A percentile compares a stretch with the other conserved stretches of the same genome.
Conservation (phyloP, 2,329 filamentous ascomycete genomes). For the Botrytis fragariae region DNA sequence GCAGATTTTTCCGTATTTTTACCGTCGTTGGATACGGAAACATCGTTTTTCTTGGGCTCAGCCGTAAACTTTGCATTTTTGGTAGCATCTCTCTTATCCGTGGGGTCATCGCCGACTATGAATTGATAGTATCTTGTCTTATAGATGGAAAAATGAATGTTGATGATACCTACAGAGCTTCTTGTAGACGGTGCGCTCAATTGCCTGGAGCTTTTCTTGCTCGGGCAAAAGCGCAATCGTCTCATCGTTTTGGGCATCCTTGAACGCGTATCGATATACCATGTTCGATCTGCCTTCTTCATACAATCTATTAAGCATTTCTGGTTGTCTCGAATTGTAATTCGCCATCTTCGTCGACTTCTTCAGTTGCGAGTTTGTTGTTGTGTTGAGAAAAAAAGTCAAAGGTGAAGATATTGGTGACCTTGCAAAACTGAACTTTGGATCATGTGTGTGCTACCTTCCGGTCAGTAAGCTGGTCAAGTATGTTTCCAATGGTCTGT, state of each 20-base stretch:
- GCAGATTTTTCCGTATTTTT: rapidly evolving
- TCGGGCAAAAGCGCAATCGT: not conserved
- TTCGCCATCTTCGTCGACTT: not conserved
- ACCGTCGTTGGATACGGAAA: not conserved
- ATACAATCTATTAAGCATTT: not conserved
- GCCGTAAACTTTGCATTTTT: not conserved
- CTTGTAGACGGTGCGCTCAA: not conserved
- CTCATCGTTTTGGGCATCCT: not conserved
- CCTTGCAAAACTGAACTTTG: not conserved
- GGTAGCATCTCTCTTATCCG: rapidly evolving
- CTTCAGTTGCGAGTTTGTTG: not conserved
- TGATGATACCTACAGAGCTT: not conserved
- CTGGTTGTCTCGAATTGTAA: not conserved
- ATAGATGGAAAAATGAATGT: not conserved
- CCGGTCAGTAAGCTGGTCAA: not conserved
- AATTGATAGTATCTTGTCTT: not conserved
- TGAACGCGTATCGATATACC: not conserved
- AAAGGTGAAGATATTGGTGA: not conserved
- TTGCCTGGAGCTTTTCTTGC: not conserved
- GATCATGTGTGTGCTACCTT: not conserved
- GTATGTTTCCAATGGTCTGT: not conserved
- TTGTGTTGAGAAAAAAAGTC: not conserved
- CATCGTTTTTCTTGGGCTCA: not conserved
- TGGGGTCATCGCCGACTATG: not conserved
- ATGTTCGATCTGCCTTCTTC: not conserved